Evolutionary conservation across 768 basidiomycete species (phyloP), one percentile per base, ranked within the genome.

Genomic region (Tricholoma furcatifolium): DNA sequence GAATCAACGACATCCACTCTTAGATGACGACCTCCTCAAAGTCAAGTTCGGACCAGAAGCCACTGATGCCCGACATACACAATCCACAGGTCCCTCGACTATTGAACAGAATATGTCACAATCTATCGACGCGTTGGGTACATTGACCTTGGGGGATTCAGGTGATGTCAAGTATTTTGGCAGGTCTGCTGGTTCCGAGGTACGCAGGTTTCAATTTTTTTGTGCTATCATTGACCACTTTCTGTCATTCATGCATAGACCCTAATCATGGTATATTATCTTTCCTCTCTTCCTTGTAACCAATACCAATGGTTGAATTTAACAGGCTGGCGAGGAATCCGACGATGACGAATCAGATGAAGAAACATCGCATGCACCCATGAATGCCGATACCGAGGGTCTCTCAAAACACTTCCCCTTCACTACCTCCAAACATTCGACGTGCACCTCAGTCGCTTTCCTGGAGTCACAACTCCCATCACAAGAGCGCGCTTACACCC

Each of bases 81-180:
- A 51, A 3, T 23, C 34, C 10, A 23, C 60, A 14, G 51, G 46
- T 42, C 43, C 58, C 2, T 41, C 55, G 0, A 45, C 23, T 17
- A 70, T 73, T 14, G 72, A 72, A 23, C 75, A 74, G 23, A 65
- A 53, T 49, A 67, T 36, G 51, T 63, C 54, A 47, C 70, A 66
- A 40, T 67, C 65, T 2, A 74, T 85, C 40, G 83, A 82, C 52
- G 82, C 82, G 0, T 66, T 85, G n/a, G 85, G 85, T 0, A 84
- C 85, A 1, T 60, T 87, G 49, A 83, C 84, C 2, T 65, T 87
- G 9, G 79, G 78, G 24, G 81, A 81, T 47, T 74, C 80, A 12
- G 85, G 85, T 15, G 74, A 81, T 51, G 73, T 81, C 51, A 82
- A 80, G 59, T 87, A 85, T 60, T 84, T 84, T 59, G 85, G 85